Evolutionary conservation across 202 grass and related monocot species (phyloP).

Genomic region (Setaria italica): DNA sequence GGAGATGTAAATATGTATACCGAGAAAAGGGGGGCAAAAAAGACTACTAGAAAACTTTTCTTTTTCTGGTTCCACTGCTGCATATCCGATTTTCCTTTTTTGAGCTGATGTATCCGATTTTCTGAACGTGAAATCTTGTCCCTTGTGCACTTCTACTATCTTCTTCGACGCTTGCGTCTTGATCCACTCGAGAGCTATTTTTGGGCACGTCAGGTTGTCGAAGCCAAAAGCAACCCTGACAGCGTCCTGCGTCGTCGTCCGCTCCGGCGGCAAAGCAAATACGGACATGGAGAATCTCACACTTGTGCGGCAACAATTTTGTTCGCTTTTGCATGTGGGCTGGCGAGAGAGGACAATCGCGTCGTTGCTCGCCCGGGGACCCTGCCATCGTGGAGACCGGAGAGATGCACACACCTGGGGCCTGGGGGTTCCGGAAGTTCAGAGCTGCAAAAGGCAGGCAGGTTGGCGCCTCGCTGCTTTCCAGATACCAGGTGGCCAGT

Average conservation of each 20-base stretch:
- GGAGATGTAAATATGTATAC: slow-evolving; percentile 29
- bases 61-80: neutral
- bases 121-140: slow-evolving; percentile 23
- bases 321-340: slow-evolving; percentile 45
- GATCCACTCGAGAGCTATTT: slow-evolving; percentile 38
- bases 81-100: no score
- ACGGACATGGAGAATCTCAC: slow-evolving; percentile 27
- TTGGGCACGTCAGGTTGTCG: slow-evolving; percentile 24
- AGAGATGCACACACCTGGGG: slow-evolving; percentile 16
- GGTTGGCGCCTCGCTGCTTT: slow-evolving; percentile 1
- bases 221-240: neutral
- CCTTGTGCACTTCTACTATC: neutral
- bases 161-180: neutral
- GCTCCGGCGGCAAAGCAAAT: slow-evolving; percentile 27
- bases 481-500: slow-evolving; percentile 1
- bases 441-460: neutral
- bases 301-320: slow-evolving; percentile 22
- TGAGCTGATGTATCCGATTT: no score
- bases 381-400: slow-evolving; percentile 19
- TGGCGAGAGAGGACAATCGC: slow-evolving; percentile 15
- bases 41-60: neutral
- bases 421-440: neutral
- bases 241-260: neutral
- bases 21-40: neutral
- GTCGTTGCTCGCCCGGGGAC: neutral